Percentiles rank a stretch among this genome's conserved stretches.
Evolutionary conservation across 1,139 yeast species (phyloP).

Genomic region (Taphrina betulina): DNA sequence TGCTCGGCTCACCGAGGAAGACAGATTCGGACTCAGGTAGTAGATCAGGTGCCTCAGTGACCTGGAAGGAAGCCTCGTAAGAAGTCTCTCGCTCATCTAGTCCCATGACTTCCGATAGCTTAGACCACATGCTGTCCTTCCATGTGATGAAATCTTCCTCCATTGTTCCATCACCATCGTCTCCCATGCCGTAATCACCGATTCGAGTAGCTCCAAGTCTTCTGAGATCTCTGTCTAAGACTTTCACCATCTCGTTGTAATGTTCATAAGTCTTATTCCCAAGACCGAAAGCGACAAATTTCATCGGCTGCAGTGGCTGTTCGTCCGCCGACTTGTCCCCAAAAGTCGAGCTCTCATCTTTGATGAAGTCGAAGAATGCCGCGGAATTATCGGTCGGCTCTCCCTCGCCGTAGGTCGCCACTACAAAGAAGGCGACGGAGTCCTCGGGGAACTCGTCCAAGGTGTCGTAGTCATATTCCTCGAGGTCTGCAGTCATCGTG

Average conservation of each 20-base stretch:
- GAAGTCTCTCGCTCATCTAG: slow-evolving; percentile 62
- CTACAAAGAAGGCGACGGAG: slow-evolving; percentile 65
- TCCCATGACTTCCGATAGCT: slow-evolving; percentile 50
- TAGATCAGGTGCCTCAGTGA: slow-evolving; percentile 45
- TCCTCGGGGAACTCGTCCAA: slow-evolving; percentile 58
- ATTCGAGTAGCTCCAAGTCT: slow-evolving; percentile 69
- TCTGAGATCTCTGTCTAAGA: slow-evolving; percentile 53
- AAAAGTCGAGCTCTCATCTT: slow-evolving; percentile 44
- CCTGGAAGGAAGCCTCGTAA: slow-evolving; percentile 70
- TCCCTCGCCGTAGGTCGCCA: slow-evolving; percentile 97
- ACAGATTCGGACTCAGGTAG: slow-evolving; percentile 47
- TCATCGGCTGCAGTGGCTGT: slow-evolving; percentile 62
- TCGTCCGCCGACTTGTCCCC: slow-evolving; percentile 45
- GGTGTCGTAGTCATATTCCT: slow-evolving; percentile 80
- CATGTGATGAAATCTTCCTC: slow-evolving; percentile 93
- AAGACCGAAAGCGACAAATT: slow-evolving; percentile 77
- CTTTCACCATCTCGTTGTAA: slow-evolving; percentile 78
- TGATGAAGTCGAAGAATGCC: slow-evolving; percentile 56
- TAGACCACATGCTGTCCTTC: slow-evolving; percentile 65
- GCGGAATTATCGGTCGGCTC: slow-evolving; percentile 95
- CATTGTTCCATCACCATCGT: slow-evolving; percentile 90
- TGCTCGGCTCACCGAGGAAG: slow-evolving; percentile 82
- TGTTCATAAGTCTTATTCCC: slow-evolving; percentile 94
- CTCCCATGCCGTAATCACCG: slow-evolving; percentile 83
- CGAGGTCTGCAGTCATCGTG: slow-evolving; percentile 84